A percentile compares a stretch with the other conserved stretches of the same genome.
These are phyloP conservation scores for Protea cynaroides DNA, from an alignment of 164 flowering plant species.

Conservation along the genomic window DNA sequence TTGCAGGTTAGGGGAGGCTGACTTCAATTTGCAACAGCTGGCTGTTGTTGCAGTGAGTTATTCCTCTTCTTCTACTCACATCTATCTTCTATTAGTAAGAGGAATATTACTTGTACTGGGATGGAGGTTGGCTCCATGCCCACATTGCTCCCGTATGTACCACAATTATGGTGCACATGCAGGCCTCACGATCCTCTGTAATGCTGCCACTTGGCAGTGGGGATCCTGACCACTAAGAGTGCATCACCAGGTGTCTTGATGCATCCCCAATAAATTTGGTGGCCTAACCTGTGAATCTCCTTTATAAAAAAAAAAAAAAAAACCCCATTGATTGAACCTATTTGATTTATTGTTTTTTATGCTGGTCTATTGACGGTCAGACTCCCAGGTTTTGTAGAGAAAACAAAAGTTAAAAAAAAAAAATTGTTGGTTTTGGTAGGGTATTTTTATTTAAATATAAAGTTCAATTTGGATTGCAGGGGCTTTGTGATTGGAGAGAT, in stretches of 20 bases:
- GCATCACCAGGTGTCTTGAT: too few species aligned
- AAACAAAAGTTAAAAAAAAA: neutral
- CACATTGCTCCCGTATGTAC: neutral
- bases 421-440: neutral
- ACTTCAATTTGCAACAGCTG: constrained; percentile 71
- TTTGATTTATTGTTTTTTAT: neutral
- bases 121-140: neutral
- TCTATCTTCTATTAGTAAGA: constrained; percentile 2
- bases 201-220: too few species aligned
- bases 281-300: neutral
- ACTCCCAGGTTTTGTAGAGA: neutral
- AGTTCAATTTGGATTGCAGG: constrained; percentile 38
- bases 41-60: constrained; percentile 79
- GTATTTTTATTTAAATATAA: neutral
- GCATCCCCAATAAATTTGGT: too few species aligned
- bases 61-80: constrained; percentile 1
- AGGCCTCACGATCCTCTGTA: too few species aligned
- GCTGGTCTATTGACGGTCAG: neutral
- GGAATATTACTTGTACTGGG: neutral
- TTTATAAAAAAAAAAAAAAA: neutral
- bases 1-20: constrained; percentile 61
- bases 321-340: neutral
- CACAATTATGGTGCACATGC: neutral
- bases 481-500: constrained; percentile 92
- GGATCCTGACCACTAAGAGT: too few species aligned